phyloP scores from a whole-genome alignment of 495 filamentous ascomycete species.

The Penicillium lagena region DNA sequence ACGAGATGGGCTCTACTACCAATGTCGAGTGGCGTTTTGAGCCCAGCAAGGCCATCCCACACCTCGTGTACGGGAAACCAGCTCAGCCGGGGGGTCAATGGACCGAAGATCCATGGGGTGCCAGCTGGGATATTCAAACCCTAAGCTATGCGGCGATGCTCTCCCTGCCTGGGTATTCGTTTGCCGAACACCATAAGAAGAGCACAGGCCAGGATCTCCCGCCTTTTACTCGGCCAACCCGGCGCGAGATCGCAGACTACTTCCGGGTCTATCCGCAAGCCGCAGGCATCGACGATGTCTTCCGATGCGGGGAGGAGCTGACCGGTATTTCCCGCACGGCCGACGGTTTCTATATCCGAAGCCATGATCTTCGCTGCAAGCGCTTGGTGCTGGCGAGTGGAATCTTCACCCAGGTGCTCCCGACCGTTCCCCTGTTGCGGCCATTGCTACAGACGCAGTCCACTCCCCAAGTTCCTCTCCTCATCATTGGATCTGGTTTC shows the following conservation, averaged over 20 bases:
- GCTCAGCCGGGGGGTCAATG: conserved; percentile 55
- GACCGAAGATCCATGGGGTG: conserved; percentile 49
- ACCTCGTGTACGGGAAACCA: conserved; percentile 53
- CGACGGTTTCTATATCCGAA: conserved; percentile 46
- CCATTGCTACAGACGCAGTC: conserved; percentile 27
- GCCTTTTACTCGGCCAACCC: conserved; percentile 51
- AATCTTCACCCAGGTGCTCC: conserved; percentile 52
- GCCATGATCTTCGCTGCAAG: conserved; percentile 50
- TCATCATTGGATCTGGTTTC: conserved; percentile 62
- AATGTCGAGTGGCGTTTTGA: conserved; percentile 52
- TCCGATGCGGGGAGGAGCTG: conserved; percentile 39
- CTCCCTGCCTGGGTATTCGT: conserved; percentile 57
- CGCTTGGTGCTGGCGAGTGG: conserved; percentile 59
- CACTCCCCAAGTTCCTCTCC: conserved; percentile 26
- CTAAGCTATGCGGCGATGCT: conserved; percentile 64
- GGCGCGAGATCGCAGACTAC: conserved; percentile 54
- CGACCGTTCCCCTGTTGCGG: conserved; percentile 42
- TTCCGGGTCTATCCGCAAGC: conserved; percentile 48
- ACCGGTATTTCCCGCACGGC: conserved; percentile 36
- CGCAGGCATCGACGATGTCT: conserved; percentile 45
- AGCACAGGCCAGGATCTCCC: conserved; percentile 36
- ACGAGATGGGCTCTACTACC: conserved; percentile 40
- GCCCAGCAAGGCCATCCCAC: conserved; percentile 46
- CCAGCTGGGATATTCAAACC: conserved; percentile 52
- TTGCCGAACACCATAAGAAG: conserved; percentile 45